Evolutionary conservation across 352 stramenopile genomes (phyloP), one percentile per base, ranked within the genome.

Genomic region (Saprolegnia diclina): DNA sequence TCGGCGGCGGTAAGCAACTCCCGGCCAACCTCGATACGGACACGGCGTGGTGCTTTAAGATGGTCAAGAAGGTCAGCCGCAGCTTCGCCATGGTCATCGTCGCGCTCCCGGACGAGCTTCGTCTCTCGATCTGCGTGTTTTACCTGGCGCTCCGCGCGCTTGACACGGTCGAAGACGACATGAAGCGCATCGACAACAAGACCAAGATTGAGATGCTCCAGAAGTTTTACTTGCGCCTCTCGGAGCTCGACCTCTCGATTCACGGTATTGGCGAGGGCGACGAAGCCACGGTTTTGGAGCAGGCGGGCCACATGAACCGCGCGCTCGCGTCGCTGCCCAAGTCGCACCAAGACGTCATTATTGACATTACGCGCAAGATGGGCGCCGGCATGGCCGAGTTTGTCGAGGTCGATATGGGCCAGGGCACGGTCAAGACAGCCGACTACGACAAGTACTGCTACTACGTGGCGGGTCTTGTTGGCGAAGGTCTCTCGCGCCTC

Each of bases 111-210:
- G 55, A 74, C 5, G 26, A 45, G 5, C 72, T 97, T 22, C 77
- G 90, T 65, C 76, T 96, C 3, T 88, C 96, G 63, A 85, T 97
- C 68, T 68, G 92, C 50, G 81, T 98, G 46, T 98, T 98, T 77
- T 98, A 98, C 70, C 70, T 98, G 21, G 88, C 95, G 5, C 75
- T 98, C 22, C 75, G 90, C 22, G 92, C 87, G 9, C 72, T 98
- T 24, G 92, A 97, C 74, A 98, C 92, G 0, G 81, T 98, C 56
- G 92, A 98, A 72, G 92, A 98, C 73, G 92, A 98, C 74, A 98
- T 96, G 78, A 85, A 78, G 50, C 79, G 77, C 29, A 97, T 95
- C 69, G 61, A 71, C 7, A 50, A 74, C 65, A 71, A 56, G 62
- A 75, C 71, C 6, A 61, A 69, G 42, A 69, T 69, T 32, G 29